These are phyloP conservation scores for Cnidoscolus chayamansa DNA, from an alignment of 441 rosid species.

Conservation along the genomic window DNA sequence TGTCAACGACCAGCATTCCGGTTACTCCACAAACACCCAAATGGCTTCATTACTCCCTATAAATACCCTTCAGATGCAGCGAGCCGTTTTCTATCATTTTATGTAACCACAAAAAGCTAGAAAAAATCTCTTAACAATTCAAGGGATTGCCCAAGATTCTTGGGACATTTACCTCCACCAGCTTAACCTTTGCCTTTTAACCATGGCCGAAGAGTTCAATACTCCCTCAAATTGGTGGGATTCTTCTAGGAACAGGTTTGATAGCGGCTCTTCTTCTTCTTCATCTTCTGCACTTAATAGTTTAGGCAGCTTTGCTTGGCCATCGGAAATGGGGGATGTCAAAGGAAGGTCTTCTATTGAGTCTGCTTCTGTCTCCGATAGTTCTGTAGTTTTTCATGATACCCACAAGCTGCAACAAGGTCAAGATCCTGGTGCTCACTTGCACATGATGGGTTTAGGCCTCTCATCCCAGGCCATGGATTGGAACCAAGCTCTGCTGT, in stretches of 20 bases:
- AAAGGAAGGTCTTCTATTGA: conserved; percentile 59
- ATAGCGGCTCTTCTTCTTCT: conserved; percentile 47
- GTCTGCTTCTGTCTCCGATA: conserved; percentile 49
- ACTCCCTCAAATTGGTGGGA: conserved; percentile 78
- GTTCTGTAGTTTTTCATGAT: conserved; percentile 56
- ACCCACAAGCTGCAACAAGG: conserved; percentile 44
- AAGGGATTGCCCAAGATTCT: not conserved
- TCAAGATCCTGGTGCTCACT: conserved; percentile 35
- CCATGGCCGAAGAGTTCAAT: conserved; percentile 73
- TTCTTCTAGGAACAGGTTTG: conserved; percentile 47
- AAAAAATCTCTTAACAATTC: not conserved
- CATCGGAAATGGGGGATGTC: conserved; percentile 45
- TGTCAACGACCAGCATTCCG: conserved; percentile 56
- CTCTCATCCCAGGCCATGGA: conserved; percentile 77
- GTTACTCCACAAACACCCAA: conserved; percentile 21
- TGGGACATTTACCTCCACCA: no score
- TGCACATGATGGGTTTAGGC: conserved; percentile 87
- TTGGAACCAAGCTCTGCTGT: conserved; percentile 78
- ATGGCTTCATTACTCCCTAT: conserved; percentile 23
- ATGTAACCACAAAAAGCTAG: conserved; percentile 33
- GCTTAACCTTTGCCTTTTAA: not conserved
- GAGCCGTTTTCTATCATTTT: conserved; percentile 66
- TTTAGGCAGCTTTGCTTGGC: conserved; percentile 56
- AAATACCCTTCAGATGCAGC: conserved; percentile 43
- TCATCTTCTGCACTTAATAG: conserved; percentile 50